phyloP scores from a whole-genome alignment of 345 rosid genomes.

The Lepidium africanum region DNA sequence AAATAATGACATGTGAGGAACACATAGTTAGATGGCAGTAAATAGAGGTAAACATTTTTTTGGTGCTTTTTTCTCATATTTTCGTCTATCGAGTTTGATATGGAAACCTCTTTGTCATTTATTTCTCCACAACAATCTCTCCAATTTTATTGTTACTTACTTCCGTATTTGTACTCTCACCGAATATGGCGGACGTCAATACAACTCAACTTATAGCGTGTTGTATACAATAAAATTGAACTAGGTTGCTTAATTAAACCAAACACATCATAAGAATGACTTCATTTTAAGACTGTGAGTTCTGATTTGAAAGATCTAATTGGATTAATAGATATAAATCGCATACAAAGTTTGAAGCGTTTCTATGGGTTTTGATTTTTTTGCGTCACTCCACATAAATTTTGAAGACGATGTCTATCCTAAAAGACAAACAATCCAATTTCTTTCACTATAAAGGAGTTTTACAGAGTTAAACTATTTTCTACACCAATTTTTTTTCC shows the following conservation, averaged over 20 bases:
- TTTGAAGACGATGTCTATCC: too few relatives aligned
- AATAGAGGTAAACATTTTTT: constrained; percentile 14
- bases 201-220: background rate
- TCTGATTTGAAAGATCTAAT: background rate
- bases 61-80: background rate
- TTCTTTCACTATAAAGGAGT: too few relatives aligned
- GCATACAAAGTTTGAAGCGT: too few relatives aligned
- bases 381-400: too few relatives aligned
- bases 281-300: background rate
- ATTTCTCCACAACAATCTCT: constrained; percentile 1
- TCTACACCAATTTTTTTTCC: too few relatives aligned
- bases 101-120: background rate
- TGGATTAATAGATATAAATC: background rate
- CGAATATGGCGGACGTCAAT: background rate
- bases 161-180: background rate
- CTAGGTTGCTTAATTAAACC: background rate
- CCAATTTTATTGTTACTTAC: background rate
- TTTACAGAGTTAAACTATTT: too few relatives aligned
- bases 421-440: too few relatives aligned
- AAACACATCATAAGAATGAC: background rate
- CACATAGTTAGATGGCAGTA: constrained; percentile 18
- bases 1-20: constrained; percentile 26
- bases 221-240: background rate
- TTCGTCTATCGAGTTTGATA: background rate
- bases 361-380: too few relatives aligned